Evolutionary conservation across 169 alveolate genomes (phyloP).

Genomic region (Babesia divergens): DNA sequence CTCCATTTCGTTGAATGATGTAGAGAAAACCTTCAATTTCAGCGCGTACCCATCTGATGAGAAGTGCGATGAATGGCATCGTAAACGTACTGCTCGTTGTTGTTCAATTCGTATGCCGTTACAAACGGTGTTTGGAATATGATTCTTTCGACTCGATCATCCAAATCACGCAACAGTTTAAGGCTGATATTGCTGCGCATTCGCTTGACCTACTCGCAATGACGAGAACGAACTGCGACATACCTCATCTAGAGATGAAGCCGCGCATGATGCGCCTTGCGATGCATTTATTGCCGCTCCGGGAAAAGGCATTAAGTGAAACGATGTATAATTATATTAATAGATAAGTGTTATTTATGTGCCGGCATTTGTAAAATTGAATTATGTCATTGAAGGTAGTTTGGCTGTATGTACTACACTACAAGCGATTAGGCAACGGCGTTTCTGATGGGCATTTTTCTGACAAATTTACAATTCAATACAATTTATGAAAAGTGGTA

Average conservation of each 20-base stretch:
- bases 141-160: slow-evolving; percentile 53
- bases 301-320: neutral
- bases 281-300: neutral
- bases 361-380: too few species aligned
- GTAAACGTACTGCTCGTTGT: slow-evolving; percentile 23
- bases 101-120: slow-evolving; percentile 66
- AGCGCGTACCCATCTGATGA: slow-evolving; percentile 68
- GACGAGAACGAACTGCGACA: neutral
- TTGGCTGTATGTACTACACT: too few species aligned
- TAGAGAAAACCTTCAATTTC: slow-evolving; percentile 74
- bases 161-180: slow-evolving; percentile 63
- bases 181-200: slow-evolving; percentile 64
- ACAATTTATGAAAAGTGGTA: too few species aligned
- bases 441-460: too few species aligned
- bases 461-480: too few species aligned
- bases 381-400: too few species aligned
- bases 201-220: slow-evolving; percentile 27
- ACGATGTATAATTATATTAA: neutral
- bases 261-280: neutral
- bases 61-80: too few species aligned
- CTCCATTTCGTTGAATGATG: slow-evolving; percentile 48
- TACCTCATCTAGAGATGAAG: slow-evolving; percentile 51
- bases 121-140: slow-evolving; percentile 71
- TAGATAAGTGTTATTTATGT: too few species aligned
- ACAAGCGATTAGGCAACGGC: too few species aligned